A percentile compares a stretch with the other conserved stretches of the same genome.
Conservation (phyloP, 2,329 filamentous ascomycete species). For the Tolypocladium endophyticum region DNA sequence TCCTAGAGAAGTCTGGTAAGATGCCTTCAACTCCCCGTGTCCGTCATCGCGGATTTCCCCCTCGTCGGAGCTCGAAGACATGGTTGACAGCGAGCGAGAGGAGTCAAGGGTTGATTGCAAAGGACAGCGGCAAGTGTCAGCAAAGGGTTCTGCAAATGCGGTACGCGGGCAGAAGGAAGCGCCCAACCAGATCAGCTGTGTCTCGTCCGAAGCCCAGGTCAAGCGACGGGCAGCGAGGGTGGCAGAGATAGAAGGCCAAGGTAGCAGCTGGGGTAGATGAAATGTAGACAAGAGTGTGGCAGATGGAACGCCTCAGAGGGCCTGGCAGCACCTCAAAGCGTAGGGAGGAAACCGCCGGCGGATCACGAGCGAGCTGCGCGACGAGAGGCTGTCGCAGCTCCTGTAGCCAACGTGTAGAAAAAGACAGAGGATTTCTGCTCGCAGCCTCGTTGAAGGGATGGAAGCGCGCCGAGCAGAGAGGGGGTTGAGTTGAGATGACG, state of each 20-base stretch:
- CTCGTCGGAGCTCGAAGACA: conserved; percentile 62
- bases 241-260: not conserved
- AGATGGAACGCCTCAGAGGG: not conserved
- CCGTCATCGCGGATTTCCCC: conserved; percentile 75
- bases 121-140: conserved; percentile 22
- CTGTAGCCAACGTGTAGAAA: not conserved
- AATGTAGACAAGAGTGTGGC: not conserved
- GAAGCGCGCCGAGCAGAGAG: not conserved
- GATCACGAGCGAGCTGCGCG: not conserved
- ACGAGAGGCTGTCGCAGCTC: not conserved
- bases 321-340: not conserved
- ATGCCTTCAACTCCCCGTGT: conserved; percentile 65
- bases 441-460: not conserved
- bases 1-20: conserved; percentile 63
- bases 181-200: conserved; percentile 32
- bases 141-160: conserved; percentile 16
- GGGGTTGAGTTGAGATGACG: not conserved
- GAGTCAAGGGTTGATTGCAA: not conserved
- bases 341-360: not conserved
- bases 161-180: conserved; percentile 23
- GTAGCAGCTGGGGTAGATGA: not conserved
- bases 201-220: conserved; percentile 22
- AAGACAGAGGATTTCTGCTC: not conserved
- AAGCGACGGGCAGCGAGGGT: conserved; percentile 8
- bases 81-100: conserved; percentile 9